Percentiles rank a stretch among this genome's conserved stretches.
These are phyloP conservation scores for Penicillium sp. DNA, from an alignment of 2,329 filamentous ascomycete species.

Conservation along the genomic window DNA sequence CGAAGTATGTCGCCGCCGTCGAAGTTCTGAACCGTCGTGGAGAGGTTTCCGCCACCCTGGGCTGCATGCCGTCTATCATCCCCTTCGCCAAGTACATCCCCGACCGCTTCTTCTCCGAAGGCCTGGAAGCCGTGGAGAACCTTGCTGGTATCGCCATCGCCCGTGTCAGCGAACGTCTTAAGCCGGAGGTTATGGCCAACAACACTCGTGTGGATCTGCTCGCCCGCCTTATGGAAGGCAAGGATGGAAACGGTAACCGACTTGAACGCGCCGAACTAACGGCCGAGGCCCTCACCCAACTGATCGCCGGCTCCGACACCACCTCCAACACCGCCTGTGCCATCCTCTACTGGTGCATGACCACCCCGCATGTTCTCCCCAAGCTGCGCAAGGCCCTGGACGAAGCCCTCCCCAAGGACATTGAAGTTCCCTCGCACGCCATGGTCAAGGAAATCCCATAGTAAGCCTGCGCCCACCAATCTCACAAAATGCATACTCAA, in stretches of 20 bases:
- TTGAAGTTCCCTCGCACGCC: constrained; percentile 67
- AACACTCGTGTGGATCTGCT: constrained; percentile 74
- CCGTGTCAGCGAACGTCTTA: constrained; percentile 70
- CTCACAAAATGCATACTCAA: not conserved
- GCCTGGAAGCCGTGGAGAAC: constrained; percentile 70
- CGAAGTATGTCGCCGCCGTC: constrained; percentile 73
- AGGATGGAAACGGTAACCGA: constrained; percentile 72
- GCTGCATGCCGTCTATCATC: constrained; percentile 69
- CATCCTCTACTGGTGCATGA: constrained; percentile 71
- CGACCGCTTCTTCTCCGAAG: constrained; percentile 75
- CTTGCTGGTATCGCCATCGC: constrained; percentile 86
- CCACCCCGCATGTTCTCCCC: constrained; percentile 65
- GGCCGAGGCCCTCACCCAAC: constrained; percentile 82
- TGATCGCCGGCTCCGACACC: constrained; percentile 69
- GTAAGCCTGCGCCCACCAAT: constrained; percentile 26
- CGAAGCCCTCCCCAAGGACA: constrained; percentile 57
- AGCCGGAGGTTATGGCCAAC: constrained; percentile 59
- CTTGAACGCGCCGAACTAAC: constrained; percentile 78
- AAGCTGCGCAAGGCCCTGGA: constrained; percentile 79
- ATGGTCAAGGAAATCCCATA: constrained; percentile 74
- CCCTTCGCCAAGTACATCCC: constrained; percentile 78
- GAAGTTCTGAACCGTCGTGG: constrained; percentile 85
- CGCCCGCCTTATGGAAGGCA: constrained; percentile 78
- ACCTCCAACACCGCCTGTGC: constrained; percentile 77
- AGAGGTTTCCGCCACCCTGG: constrained; percentile 78